Evolutionary conservation across 2,329 filamentous ascomycete genomes (phyloP).

Genomic region (Diplodia scrobiculata): DNA sequence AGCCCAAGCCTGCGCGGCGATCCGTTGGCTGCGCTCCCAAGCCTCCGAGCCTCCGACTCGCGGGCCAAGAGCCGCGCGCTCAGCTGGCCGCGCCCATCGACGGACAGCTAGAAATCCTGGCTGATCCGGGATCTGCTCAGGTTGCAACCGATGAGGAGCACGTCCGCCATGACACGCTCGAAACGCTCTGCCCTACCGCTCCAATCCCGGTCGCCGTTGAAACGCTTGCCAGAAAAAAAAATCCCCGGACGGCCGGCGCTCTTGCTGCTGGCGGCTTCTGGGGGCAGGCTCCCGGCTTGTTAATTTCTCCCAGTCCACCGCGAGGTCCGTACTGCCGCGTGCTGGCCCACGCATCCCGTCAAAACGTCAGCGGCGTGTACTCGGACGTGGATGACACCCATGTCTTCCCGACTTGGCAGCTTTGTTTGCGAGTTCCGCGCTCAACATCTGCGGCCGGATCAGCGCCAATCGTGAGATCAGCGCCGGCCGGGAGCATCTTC

Average conservation of each 20-base stretch:
- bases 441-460: conserved; percentile 20
- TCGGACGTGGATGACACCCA: conserved; percentile 3
- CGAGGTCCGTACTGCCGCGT: conserved; percentile 24
- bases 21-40: conserved; percentile 12
- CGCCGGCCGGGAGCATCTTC: conserved; percentile 8
- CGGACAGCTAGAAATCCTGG: neutral
- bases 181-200: conserved; percentile 22
- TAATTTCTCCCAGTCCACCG: conserved; percentile 8
- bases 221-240: conserved; percentile 9
- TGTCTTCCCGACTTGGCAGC: conserved; percentile 14
- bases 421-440: conserved; percentile 15
- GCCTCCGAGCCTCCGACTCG: conserved; percentile 16
- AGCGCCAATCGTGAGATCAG: conserved; percentile 15
- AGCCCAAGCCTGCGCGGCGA: neutral
- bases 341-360: conserved; percentile 19
- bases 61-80: neutral
- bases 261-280: neutral
- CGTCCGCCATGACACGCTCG: conserved; percentile 15
- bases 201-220: conserved; percentile 22
- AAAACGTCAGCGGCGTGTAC: conserved; percentile 22
- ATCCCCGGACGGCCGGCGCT: conserved; percentile 7
- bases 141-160: conserved; percentile 4
- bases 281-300: conserved; percentile 14
- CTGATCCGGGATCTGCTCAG: conserved; percentile 23
- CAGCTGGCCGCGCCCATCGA: neutral